Evolutionary conservation across 257 asterid genomes (phyloP).

Genomic region (Primulina tabacum): DNA sequence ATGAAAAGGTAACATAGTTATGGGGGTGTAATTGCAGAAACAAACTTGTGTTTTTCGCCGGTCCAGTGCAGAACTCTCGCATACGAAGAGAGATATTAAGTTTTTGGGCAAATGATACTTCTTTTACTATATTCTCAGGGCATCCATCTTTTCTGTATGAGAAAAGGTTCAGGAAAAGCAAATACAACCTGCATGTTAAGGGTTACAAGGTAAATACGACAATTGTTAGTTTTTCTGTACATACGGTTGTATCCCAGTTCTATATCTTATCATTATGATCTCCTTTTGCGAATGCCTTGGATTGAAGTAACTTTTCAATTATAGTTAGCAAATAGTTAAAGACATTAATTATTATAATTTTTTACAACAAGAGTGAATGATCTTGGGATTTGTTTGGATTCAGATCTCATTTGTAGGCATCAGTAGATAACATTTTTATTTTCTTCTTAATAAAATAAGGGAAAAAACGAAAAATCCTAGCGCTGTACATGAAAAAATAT

Average conservation of each 20-base stretch:
- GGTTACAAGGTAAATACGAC: constrained; percentile 93
- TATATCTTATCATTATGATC: constrained; percentile 77
- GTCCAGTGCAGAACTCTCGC: constrained; percentile 64
- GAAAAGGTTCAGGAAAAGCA: constrained; percentile 70
- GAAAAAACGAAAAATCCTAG: no score
- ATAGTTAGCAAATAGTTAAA: constrained; percentile 22
- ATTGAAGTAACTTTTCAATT: constrained; percentile 73
- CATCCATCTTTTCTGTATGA: constrained; percentile 50
- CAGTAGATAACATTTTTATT: no score
- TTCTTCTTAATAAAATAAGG: no score
- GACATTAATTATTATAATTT: no score
- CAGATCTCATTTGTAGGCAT: no score
- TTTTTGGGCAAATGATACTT: constrained; percentile 56
- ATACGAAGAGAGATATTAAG: constrained; percentile 44
- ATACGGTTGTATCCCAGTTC: constrained; percentile 72
- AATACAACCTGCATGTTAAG: constrained; percentile 69
- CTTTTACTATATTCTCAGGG: constrained; percentile 51
- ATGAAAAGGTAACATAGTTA: neutral
- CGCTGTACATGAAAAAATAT: no score
- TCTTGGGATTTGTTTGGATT: no score
- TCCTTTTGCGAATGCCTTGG: constrained; percentile 61
- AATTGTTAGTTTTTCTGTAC: constrained; percentile 71
- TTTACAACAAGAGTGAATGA: no score
- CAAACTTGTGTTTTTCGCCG: constrained; percentile 65
- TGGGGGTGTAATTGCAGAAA: constrained; percentile 40